phyloP scores from a whole-genome alignment of 2,329 filamentous ascomycete genomes.

The Neoascochyta sp. region DNA sequence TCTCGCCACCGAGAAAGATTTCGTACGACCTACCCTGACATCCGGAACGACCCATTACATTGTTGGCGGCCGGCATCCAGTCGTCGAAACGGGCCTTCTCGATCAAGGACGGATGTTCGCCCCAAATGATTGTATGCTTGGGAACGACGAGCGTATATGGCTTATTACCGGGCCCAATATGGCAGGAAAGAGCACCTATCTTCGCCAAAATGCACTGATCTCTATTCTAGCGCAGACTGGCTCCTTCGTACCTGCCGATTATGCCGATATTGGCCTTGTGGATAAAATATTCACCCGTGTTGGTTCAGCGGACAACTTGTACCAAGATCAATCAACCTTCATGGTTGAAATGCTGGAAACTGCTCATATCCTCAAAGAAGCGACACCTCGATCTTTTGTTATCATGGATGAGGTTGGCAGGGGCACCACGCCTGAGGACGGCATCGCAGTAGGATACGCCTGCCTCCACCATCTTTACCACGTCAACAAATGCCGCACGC shows the following conservation, averaged over 20 bases:
- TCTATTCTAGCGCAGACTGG: constrained; percentile 90
- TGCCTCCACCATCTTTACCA: constrained; percentile 79
- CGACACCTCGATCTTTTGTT: constrained; percentile 77
- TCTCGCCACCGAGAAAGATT: constrained; percentile 69
- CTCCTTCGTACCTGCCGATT: constrained; percentile 84
- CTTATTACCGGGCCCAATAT: constrained; percentile 87
- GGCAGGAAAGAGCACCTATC: constrained; percentile 94
- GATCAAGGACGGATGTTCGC: constrained; percentile 79
- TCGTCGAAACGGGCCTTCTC: constrained; percentile 77
- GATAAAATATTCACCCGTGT: constrained; percentile 87
- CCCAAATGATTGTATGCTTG: constrained; percentile 79
- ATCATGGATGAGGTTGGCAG: constrained; percentile 98
- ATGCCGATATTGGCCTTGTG: constrained; percentile 84
- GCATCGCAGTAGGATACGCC: constrained; percentile 83
- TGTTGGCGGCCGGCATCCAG: constrained; percentile 83
- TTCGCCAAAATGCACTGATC: constrained; percentile 92
- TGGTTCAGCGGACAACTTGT: constrained; percentile 93
- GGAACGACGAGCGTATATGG: constrained; percentile 68
- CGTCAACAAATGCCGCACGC: constrained; percentile 70
- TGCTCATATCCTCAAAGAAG: constrained; percentile 79
- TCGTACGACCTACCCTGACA: constrained; percentile 71
- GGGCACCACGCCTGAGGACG: constrained; percentile 90
- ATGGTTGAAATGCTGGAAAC: constrained; percentile 99
- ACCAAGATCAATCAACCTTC: constrained; percentile 90
- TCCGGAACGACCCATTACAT: constrained; percentile 65